phyloP scores from a whole-genome alignment of 2,329 filamentous ascomycete genomes.

The Claviceps sp. region DNA sequence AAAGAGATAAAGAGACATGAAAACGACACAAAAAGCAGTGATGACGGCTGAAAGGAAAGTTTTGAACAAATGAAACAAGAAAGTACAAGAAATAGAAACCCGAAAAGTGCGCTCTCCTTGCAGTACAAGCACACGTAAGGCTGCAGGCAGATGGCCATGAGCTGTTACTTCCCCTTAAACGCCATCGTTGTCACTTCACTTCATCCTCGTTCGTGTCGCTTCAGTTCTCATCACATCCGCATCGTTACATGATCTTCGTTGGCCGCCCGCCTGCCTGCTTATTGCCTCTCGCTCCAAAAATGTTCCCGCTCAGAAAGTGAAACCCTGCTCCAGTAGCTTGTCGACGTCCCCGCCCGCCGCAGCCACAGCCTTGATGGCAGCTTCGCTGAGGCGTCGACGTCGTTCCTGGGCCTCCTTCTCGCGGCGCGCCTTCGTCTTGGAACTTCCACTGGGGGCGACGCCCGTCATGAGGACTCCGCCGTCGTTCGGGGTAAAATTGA shows the following conservation, averaged over 20 bases:
- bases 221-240: not conserved
- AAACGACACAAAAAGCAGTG: not conserved
- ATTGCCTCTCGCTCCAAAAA: not conserved
- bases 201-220: not conserved
- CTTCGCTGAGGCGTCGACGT: slow-evolving; percentile 52
- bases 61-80: not conserved
- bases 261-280: too few relatives aligned
- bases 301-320: slow-evolving; percentile 22
- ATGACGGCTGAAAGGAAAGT: not conserved
- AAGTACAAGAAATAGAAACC: not conserved
- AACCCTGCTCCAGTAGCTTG: slow-evolving; percentile 36
- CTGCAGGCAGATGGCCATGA: not conserved
- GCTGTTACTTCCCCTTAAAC: not conserved
- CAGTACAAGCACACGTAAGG: not conserved
- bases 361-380: slow-evolving; percentile 53
- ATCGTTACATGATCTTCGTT: not conserved
- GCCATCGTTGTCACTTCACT: not conserved
- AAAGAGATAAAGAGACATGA: not conserved
- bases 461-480: slow-evolving; percentile 68
- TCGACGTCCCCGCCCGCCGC: slow-evolving; percentile 57
- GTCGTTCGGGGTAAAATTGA: slow-evolving; percentile 82
- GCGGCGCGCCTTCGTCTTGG: slow-evolving; percentile 85
- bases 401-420: slow-evolving; percentile 80
- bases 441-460: slow-evolving; percentile 80
- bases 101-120: not conserved